Evolutionary conservation across 1,284 basidiomycete species (phyloP).

Genomic region (Papiliotrema nemorosa): DNA sequence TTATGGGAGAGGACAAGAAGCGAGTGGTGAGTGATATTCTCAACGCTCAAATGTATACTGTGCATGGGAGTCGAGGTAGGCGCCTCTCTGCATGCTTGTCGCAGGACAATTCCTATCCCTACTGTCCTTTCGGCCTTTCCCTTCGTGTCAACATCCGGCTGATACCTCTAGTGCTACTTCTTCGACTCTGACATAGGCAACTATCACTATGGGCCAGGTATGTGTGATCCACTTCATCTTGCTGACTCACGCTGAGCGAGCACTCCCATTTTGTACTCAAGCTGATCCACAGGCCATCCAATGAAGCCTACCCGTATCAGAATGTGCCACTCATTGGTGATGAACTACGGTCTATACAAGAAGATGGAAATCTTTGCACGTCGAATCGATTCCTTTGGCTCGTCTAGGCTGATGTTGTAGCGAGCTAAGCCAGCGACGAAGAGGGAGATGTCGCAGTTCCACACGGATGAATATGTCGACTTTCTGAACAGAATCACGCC

Average conservation of each 20-base stretch:
- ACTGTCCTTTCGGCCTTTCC: too few species aligned
- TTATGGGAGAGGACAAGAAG: conserved; percentile 76
- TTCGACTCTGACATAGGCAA: conserved; percentile 98
- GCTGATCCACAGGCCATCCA: conserved; percentile 41
- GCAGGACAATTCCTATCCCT: too few species aligned
- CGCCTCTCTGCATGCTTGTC: too few species aligned
- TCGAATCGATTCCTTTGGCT: conserved; percentile 14
- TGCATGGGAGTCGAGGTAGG: background rate
- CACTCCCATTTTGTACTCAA: background rate
- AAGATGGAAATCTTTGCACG: conserved; percentile 96
- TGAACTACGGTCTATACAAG: conserved; percentile 98
- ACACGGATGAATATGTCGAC: conserved; percentile 91
- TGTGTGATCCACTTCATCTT: conserved; percentile 36
- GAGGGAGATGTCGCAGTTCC: conserved; percentile 94
- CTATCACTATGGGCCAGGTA: conserved; percentile 96
- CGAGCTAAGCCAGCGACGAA: conserved; percentile 98
- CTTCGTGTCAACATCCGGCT: too few species aligned
- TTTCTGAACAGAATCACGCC: conserved; percentile 81
- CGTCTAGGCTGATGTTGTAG: conserved; percentile 51
- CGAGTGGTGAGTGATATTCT: conserved; percentile 65
- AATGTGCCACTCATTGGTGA: conserved; percentile 98
- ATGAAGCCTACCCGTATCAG: conserved; percentile 98
- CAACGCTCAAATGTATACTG: background rate
- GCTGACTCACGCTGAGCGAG: background rate
- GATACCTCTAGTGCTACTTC: conserved; percentile 78